Base-by-base conservation (phyloP, 345 rosid genomes). In the Populus tremula region DNA sequence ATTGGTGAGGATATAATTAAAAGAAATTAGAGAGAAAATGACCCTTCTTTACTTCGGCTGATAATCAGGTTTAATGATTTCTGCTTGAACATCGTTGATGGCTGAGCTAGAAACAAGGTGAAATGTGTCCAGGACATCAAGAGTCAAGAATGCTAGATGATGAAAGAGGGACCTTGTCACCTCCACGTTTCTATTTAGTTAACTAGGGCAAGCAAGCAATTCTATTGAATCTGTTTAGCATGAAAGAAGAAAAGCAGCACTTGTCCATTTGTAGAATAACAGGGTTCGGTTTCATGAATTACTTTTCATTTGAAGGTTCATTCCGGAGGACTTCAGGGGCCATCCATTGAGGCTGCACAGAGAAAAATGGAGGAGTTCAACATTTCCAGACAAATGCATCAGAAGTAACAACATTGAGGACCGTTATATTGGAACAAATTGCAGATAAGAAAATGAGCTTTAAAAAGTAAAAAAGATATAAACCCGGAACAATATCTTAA, bases 261-360 rank as follows among this genome's bases (percentile, higher is more conserved):
- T 6, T 53, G 59, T 33, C 36, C 35, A 47, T 27, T 47, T 47
- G 25, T 20, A 21, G 23, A 25, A 4, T 13, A 13, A 73, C 53
- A 69, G 39, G 70, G 36, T n/a, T 49, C 31, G 36, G 79, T 74
- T 63, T 72, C 23, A 13, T 27, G 75, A 27, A 69, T 71, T 89
- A 92, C 98, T 92, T 92, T 76, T 95, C 99, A 84, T 93, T 88
- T 7, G 94, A 93, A 75, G 98, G 96, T 72, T 95, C 99, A 50
- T 85, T 89, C 25, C 97, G 83, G 1, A 95, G 93, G 83, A 91
- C 93, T 90, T 95, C 99, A 47, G 97, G 99, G 12, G 98, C 95
- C 99, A 95, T 95, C 98, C 98, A 93, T 36, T 89, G 99, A 12
- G 99, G 96, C 98, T 95, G 92, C 87, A 83, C 70, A 39, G 9